phyloP scores from a whole-genome alignment of 139 green algal genomes.

The Coelastrella sp. region DNA sequence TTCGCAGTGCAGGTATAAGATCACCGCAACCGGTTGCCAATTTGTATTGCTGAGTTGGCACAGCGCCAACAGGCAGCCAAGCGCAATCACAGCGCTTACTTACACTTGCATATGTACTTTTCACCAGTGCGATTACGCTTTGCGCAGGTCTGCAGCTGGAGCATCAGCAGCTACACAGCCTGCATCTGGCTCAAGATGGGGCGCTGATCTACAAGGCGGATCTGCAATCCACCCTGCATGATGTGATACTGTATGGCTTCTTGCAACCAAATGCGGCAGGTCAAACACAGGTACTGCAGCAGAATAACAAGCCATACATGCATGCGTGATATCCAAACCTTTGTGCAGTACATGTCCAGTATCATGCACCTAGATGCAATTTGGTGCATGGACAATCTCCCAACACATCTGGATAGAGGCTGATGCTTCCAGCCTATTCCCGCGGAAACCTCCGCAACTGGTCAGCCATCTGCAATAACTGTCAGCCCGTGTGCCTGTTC shows the following conservation, averaged over 20 bases:
- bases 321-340: neutral
- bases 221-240: conserved; percentile 51
- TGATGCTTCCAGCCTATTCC: too few species aligned
- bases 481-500: too few species aligned
- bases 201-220: conserved; percentile 54
- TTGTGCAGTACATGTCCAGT: neutral
- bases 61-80: too few species aligned
- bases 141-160: conserved; percentile 49
- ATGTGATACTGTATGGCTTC: conserved; percentile 52
- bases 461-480: too few species aligned
- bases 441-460: too few species aligned
- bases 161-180: conserved; percentile 39
- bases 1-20: conserved; percentile 40
- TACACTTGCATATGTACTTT: too few species aligned
- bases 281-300: neutral
- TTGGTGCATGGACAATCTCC: too few species aligned
- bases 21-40: neutral
- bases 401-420: too few species aligned
- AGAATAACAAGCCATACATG: neutral
- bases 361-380: too few species aligned
- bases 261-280: conserved; percentile 40
- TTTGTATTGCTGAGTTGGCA: conserved; percentile 30
- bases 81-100: too few species aligned
- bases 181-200: conserved; percentile 48
- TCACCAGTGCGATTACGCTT: too few species aligned